A percentile compares a stretch with the other conserved stretches of the same genome.
These are phyloP conservation scores for Phytophthora sp. DNA, from an alignment of 352 stramenopile genomes.

Conservation along the genomic window DNA sequence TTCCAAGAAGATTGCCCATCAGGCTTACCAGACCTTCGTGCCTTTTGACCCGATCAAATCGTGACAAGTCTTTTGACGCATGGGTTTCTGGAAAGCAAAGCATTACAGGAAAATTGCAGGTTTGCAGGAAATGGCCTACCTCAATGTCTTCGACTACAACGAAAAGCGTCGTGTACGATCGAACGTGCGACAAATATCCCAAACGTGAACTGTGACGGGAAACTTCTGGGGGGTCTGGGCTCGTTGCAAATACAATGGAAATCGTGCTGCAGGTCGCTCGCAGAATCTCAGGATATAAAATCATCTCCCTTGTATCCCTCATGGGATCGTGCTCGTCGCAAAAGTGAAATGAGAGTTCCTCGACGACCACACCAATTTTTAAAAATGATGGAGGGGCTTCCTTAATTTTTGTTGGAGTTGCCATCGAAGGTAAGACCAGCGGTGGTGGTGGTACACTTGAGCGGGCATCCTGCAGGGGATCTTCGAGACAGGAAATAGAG, in stretches of 20 bases:
- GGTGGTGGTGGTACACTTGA: slow-evolving; percentile 5
- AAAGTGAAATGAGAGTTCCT: slow-evolving; percentile 60
- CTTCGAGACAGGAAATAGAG: slow-evolving; percentile 68
- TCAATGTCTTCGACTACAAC: slow-evolving; percentile 54
- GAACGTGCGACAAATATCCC: slow-evolving; percentile 75
- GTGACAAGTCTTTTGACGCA: slow-evolving; percentile 33
- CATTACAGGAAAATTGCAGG: slow-evolving; percentile 79
- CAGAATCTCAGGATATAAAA: slow-evolving; percentile 70
- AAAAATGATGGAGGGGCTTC: slow-evolving; percentile 29
- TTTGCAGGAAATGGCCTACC: slow-evolving; percentile 73
- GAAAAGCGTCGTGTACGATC: slow-evolving; percentile 65
- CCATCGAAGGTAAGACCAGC: slow-evolving; percentile 21
- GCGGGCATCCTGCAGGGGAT: slow-evolving; percentile 34
- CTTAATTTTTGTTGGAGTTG: slow-evolving; percentile 7
- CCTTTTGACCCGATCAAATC: slow-evolving; percentile 43
- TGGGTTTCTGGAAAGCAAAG: slow-evolving; percentile 49
- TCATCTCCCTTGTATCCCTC: slow-evolving; percentile 32
- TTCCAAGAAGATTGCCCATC: slow-evolving; percentile 40
- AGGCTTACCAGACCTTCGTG: slow-evolving; percentile 44
- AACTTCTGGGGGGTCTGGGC: slow-evolving; percentile 55
- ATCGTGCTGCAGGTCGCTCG: slow-evolving; percentile 38
- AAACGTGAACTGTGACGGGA: slow-evolving; percentile 49
- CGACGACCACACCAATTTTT: slow-evolving; percentile 42
- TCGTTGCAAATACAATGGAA: slow-evolving; percentile 57
- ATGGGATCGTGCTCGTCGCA: slow-evolving; percentile 67